Percentiles rank a stretch among this genome's conserved stretches.
Evolutionary conservation across 805 yeast genomes (phyloP).

Genomic region (Kodamaea kakaduensis): DNA sequence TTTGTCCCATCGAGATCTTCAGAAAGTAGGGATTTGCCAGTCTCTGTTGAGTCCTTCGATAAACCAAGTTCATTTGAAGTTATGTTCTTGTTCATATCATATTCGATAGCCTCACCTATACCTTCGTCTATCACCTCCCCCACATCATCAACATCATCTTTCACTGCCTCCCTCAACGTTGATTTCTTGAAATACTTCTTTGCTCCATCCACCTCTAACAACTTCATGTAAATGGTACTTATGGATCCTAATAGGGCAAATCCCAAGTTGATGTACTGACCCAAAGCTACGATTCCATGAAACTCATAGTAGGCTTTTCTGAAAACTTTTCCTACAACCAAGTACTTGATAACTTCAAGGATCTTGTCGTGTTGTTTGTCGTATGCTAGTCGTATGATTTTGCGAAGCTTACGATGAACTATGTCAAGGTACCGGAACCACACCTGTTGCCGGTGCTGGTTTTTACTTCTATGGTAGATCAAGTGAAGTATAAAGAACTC

Average conservation of each 20-base stretch:
- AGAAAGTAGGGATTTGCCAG: too few relatives aligned
- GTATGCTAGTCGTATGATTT: slow-evolving; percentile 28
- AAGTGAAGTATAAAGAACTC: slow-evolving; percentile 63
- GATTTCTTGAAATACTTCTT: slow-evolving; percentile 3
- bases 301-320: slow-evolving; percentile 56
- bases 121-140: slow-evolving; percentile 29
- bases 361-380: slow-evolving; percentile 16
- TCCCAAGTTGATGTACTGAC: slow-evolving; percentile 75
- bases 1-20: background rate
- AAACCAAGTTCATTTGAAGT: background rate
- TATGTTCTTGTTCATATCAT: slow-evolving; percentile 19
- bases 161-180: background rate
- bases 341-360: slow-evolving; percentile 19
- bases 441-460: slow-evolving; percentile 65
- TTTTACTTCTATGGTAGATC: slow-evolving; percentile 64
- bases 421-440: slow-evolving; percentile 78
- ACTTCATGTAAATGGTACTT: slow-evolving; percentile 38
- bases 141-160: background rate
- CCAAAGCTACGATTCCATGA: slow-evolving; percentile 64
- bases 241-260: slow-evolving; percentile 58
- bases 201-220: slow-evolving; percentile 18
- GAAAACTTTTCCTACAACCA: slow-evolving; percentile 33
- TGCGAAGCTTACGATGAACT: slow-evolving; percentile 53
- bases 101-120: slow-evolving; percentile 2
- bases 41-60: too few relatives aligned